phyloP scores from a whole-genome alignment of 257 asterid genomes.

The Ligustrum vulgare region DNA sequence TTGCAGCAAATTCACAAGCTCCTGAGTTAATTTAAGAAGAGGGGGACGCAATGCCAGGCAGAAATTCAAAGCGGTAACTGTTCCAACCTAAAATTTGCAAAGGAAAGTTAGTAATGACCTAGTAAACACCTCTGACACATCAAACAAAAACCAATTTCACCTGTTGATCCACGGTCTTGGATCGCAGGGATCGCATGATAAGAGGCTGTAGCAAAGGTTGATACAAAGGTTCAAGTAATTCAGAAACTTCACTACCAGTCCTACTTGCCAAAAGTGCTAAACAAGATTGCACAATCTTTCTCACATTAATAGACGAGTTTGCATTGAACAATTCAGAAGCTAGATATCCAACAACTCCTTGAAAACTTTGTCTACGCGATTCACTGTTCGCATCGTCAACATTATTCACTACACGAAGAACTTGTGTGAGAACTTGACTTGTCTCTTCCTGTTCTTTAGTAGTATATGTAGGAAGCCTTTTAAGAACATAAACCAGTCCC shows the following conservation, averaged over 20 bases:
- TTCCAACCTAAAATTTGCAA: constrained; percentile 71
- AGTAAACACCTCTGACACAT: constrained; percentile 24
- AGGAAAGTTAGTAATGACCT: constrained; percentile 25
- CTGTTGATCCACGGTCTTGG: constrained; percentile 98
- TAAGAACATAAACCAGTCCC: constrained; percentile 90
- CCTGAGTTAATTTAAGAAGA: constrained; percentile 90
- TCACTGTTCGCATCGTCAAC: constrained; percentile 97
- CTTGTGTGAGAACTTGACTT: constrained; percentile 95
- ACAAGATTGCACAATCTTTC: constrained; percentile 94
- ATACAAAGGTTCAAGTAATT: constrained; percentile 93
- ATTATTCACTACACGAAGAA: constrained; percentile 95
- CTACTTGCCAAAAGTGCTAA: constrained; percentile 98
- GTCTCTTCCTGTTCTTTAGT: constrained; percentile 97
- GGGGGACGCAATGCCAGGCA: constrained; percentile 99
- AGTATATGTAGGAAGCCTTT: constrained; percentile 91
- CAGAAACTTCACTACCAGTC: constrained; percentile 99
- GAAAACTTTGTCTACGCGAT: constrained; percentile 93
- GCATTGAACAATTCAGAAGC: constrained; percentile 92
- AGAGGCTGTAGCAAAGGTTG: constrained; percentile 97
- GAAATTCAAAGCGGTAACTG: constrained; percentile 93
- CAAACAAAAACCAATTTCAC: constrained; percentile 39
- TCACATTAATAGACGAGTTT: constrained; percentile 79
- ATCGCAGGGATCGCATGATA: constrained; percentile 80
- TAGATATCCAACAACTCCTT: constrained; percentile 88
- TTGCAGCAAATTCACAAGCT: constrained; percentile 87